Conservation (phyloP, 768 basidiomycete species). For the Phanerochaete sordida region DNA sequence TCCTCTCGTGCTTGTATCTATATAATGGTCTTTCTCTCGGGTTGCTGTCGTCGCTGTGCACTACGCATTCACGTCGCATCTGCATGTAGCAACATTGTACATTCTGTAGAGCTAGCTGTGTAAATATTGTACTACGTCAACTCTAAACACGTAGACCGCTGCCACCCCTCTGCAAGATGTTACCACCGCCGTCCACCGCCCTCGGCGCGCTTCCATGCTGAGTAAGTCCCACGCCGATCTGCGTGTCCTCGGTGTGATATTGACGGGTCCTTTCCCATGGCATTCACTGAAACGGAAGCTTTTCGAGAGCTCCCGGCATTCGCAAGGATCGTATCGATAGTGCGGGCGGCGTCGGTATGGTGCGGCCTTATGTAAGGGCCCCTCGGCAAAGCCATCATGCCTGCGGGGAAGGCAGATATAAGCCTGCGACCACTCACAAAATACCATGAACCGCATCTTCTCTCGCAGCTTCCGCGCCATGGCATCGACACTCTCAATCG, state of each 20-base stretch:
- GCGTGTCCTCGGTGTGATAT: too few species aligned
- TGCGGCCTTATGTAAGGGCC: neutral
- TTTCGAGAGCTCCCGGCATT: too few species aligned
- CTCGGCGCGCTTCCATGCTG: too few species aligned
- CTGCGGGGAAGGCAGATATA: neutral
- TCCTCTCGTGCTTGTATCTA: neutral
- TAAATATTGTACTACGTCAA: too few species aligned
- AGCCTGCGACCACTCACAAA: neutral
- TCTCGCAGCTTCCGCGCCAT: neutral
- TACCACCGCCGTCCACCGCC: too few species aligned
- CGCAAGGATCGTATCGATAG: too few species aligned
- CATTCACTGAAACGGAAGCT: too few species aligned
- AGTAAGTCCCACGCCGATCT: too few species aligned
- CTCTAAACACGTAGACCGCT: too few species aligned
- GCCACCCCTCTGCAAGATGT: too few species aligned
- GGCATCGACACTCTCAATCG: slow-evolving; percentile 98
- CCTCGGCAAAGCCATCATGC: neutral
- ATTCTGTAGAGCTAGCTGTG: neutral
- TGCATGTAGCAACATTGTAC: neutral
- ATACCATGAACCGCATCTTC: neutral
- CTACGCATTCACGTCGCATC: neutral
- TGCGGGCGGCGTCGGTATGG: too few species aligned
- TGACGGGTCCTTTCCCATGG: too few species aligned
- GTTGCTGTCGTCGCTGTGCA: neutral
- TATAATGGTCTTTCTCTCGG: neutral